Conservation (phyloP, 176 grass and related monocot species). For the Triticum dicoccoides region DNA sequence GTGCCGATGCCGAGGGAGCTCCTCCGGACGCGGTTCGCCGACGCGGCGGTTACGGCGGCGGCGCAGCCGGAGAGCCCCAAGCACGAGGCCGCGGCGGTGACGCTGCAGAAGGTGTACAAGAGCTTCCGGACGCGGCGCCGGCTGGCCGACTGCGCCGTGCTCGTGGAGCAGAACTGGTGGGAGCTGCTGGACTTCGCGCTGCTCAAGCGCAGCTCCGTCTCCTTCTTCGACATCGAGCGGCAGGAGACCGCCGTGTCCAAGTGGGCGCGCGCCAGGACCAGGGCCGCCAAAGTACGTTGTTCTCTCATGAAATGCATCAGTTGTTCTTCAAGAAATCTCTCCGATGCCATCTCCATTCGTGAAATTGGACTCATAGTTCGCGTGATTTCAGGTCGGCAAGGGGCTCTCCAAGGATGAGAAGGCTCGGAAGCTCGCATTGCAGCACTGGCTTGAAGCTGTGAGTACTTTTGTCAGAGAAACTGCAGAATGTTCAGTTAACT, state of each 20-base stretch:
- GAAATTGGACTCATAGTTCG: background rate
- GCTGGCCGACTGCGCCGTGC: slow-evolving; percentile 86
- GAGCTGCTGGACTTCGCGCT: slow-evolving; percentile 80
- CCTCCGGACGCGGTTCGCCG: background rate
- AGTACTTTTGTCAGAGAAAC: slow-evolving; percentile 12
- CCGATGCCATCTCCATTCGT: background rate
- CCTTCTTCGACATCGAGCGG: slow-evolving; percentile 78
- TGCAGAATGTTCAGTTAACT: background rate
- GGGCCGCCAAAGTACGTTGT: slow-evolving; percentile 60
- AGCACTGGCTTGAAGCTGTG: slow-evolving; percentile 94
- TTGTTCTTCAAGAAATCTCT: background rate
- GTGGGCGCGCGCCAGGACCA: slow-evolving; percentile 82
- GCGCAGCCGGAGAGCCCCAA: slow-evolving; percentile 44
- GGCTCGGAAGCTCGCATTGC: slow-evolving; percentile 81
- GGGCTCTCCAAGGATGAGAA: slow-evolving; percentile 85
- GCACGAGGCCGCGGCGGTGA: slow-evolving; percentile 66
- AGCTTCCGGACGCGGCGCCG: slow-evolving; percentile 87
- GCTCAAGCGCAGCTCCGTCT: slow-evolving; percentile 82
- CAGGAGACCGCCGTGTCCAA: slow-evolving; percentile 74
- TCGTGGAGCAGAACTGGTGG: slow-evolving; percentile 91
- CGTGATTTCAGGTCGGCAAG: slow-evolving; percentile 66
- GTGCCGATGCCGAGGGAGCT: slow-evolving; percentile 30
- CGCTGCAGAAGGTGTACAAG: slow-evolving; percentile 95
- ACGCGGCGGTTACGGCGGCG: background rate
- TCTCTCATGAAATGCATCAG: background rate